Percentiles rank a stretch among this genome's conserved stretches.
Evolutionary conservation across 2,329 filamentous ascomycete species (phyloP).

Genomic region (Tolypocladium tundrense): DNA sequence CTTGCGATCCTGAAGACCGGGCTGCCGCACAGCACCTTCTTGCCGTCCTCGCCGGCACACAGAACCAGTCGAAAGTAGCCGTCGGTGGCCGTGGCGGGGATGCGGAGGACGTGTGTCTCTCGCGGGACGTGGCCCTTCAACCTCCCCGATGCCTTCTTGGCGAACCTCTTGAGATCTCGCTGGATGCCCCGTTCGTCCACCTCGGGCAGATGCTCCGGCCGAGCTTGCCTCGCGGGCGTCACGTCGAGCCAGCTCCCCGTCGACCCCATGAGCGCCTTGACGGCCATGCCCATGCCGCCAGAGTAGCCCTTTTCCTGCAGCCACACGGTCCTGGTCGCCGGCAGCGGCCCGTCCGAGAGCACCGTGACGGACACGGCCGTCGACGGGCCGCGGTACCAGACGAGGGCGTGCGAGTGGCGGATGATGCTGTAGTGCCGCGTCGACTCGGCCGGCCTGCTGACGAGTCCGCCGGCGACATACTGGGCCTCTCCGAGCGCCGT

Average conservation of each 20-base stretch:
- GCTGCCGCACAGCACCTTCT: constrained; percentile 52
- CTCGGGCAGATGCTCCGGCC: constrained; percentile 36
- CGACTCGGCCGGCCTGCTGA: constrained; percentile 53
- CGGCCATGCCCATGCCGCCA: constrained; percentile 57
- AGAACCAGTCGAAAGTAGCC: constrained; percentile 61
- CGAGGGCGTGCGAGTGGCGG: constrained; percentile 52
- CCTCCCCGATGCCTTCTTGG: constrained; percentile 41
- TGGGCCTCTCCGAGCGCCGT: constrained; percentile 45
- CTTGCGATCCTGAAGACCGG: constrained; percentile 62
- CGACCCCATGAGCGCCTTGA: constrained; percentile 51
- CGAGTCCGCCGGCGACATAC: constrained; percentile 55
- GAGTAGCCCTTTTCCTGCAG: constrained; percentile 59
- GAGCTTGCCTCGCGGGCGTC: constrained; percentile 43
- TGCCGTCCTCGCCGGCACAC: constrained; percentile 33
- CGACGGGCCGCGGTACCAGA: constrained; percentile 55
- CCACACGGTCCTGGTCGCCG: constrained; percentile 50
- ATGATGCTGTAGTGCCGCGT: constrained; percentile 57
- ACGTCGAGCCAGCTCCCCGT: constrained; percentile 57
- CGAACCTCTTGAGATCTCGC: constrained; percentile 54
- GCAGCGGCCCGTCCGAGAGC: constrained; percentile 48
- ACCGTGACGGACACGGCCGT: constrained; percentile 57
- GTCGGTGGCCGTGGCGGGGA: constrained; percentile 52
- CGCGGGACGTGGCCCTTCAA: constrained; percentile 39
- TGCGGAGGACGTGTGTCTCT: constrained; percentile 54
- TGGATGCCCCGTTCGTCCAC: constrained; percentile 57